Conservation (phyloP, 768 basidiomycete genomes). For the Suillus americanus region DNA sequence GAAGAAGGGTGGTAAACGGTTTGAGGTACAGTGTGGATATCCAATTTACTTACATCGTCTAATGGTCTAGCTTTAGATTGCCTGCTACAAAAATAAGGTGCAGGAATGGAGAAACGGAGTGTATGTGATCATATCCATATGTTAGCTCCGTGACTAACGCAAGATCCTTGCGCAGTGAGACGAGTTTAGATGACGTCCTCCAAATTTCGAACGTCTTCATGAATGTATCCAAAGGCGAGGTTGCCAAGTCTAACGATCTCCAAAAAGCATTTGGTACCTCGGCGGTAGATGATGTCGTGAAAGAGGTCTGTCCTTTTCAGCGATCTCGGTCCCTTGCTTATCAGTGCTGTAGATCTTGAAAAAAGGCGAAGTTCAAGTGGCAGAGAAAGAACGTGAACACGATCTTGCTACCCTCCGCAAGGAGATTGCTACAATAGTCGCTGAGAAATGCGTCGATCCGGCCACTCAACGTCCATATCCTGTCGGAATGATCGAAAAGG, state of each 20-base stretch:
- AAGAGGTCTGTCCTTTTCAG: constrained; percentile 55
- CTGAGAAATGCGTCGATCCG: constrained; percentile 96
- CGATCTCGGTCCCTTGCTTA: not conserved
- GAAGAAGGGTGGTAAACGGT: constrained; percentile 97
- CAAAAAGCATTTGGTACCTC: constrained; percentile 88
- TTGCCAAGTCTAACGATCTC: constrained; percentile 86
- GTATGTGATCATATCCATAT: constrained; percentile 39
- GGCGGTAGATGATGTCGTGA: constrained; percentile 68
- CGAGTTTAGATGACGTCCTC: constrained; percentile 90
- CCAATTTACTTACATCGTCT: not conserved
- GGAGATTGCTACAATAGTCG: constrained; percentile 92
- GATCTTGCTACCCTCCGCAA: constrained; percentile 77
- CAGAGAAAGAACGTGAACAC: constrained; percentile 94
- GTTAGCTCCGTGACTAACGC: constrained; percentile 4
- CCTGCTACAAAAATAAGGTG: constrained; percentile 99
- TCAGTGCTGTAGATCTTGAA: constrained; percentile 70
- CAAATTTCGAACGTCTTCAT: constrained; percentile 96
- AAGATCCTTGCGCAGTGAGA: constrained; percentile 57
- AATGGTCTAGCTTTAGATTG: constrained; percentile 55
- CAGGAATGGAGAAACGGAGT: constrained; percentile 94
- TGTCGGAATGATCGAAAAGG: constrained; percentile 96
- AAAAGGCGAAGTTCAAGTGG: constrained; percentile 96
- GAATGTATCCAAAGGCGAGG: constrained; percentile 95
- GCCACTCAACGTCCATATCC: constrained; percentile 86
- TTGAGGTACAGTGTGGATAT: constrained; percentile 62